Base-by-base conservation (phyloP, 1,139 yeast genomes). In the Blastobotrys arbuscula region DNA sequence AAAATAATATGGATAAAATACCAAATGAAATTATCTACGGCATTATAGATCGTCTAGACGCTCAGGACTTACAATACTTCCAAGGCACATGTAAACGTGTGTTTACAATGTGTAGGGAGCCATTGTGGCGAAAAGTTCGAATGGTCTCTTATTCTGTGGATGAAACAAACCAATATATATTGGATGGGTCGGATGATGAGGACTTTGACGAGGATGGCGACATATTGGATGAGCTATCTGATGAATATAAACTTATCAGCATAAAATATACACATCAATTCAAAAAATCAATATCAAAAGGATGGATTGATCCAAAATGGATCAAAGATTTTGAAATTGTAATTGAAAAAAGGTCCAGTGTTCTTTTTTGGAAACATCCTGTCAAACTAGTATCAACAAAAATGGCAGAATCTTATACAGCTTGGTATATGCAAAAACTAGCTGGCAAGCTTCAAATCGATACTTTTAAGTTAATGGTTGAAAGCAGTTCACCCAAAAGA, bases 261-360 rank as follows among this genome's bases (percentile, higher is more conserved):
- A 26, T 39, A 34, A 18, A 24, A 24, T 28, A 40, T 19, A 40
- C 33, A 5, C 19, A 16, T 21, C 21, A 28, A 7, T 28, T 40
- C 9, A 26, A 16, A 26, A 9, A 3, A 21, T 19, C 35, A 15
- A 15, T 40, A 13, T 8, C 23, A 20, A 16, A 19, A 24, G 38
- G 38, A 4, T 26, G 9, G 30, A 41, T 41, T 33, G 38, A 33
- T n/a, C 18, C 16, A 12, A 10, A 12, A 28, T 41, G 44, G 44
- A 41, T 41, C 15, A 40, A 30, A 18, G 36, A 30, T 12, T 2
- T 40, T 3, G 43, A 40, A 28, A 15, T 40, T 15, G 35, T 40
- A 5, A 28, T n/a, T 15, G 8, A 4, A 19, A 3, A 3, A 28
- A 28, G 12, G 13, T 28, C 12, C 10, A 3, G 13, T 28, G 10